Percentiles rank a stretch among this genome's conserved stretches.
phyloP scores from a whole-genome alignment of 164 flowering plant genomes.

The Liriodendron chinense region DNA sequence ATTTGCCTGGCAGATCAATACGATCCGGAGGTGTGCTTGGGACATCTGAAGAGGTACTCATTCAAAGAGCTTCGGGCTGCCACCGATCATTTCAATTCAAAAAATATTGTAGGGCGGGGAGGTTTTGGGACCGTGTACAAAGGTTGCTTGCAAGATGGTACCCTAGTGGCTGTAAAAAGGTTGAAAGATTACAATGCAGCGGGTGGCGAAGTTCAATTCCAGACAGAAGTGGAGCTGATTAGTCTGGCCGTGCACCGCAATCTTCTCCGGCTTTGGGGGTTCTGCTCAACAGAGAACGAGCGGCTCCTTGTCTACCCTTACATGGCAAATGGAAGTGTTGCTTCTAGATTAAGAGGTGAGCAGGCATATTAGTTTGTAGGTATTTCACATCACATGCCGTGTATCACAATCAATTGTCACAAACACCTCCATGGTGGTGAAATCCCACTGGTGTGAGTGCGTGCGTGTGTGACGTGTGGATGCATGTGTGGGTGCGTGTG shows the following conservation, averaged over 20 bases:
- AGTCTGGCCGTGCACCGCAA: slow-evolving; percentile 85
- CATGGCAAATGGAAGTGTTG: slow-evolving; percentile 90
- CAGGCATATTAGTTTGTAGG: not conserved
- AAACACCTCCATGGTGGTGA: too few species aligned
- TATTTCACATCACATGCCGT: not conserved
- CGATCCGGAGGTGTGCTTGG: slow-evolving; percentile 72
- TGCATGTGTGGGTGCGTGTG: too few species aligned
- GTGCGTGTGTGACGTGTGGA: too few species aligned
- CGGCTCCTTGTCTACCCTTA: slow-evolving; percentile 75
- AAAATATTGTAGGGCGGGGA: slow-evolving; percentile 74
- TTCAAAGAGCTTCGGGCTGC: slow-evolving; percentile 80
- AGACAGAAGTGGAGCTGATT: slow-evolving; percentile 83
- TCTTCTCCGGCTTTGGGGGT: slow-evolving; percentile 74
- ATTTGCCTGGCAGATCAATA: slow-evolving; percentile 60
- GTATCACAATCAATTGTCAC: too few species aligned
- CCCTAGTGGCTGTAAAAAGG: slow-evolving; percentile 74
- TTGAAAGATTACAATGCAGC: slow-evolving; percentile 65
- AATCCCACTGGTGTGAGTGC: too few species aligned
- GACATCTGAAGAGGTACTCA: slow-evolving; percentile 66
- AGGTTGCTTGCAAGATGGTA: slow-evolving; percentile 67
- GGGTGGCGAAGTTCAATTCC: slow-evolving; percentile 82
- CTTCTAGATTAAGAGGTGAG: slow-evolving; percentile 62
- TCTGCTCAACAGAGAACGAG: slow-evolving; percentile 68
- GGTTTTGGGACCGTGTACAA: slow-evolving; percentile 85
- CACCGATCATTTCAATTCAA: slow-evolving; percentile 68